phyloP scores from a whole-genome alignment of 2,329 filamentous ascomycete genomes.

The Verticillium albo-atrum region DNA sequence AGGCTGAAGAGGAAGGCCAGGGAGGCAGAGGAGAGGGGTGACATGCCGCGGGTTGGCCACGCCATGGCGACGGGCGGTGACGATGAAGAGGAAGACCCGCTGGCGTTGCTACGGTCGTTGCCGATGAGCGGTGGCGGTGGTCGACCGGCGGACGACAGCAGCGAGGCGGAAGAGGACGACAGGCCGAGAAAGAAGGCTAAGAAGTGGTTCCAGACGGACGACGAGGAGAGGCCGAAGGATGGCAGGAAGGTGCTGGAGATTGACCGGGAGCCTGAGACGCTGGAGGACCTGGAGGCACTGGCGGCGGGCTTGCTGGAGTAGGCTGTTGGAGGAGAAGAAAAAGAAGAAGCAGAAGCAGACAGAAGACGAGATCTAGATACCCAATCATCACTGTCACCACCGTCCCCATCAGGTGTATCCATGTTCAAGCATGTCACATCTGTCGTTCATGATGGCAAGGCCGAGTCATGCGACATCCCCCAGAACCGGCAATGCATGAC shows the following conservation, averaged over 20 bases:
- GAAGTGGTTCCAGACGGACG: slow-evolving; percentile 75
- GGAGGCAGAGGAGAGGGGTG: slow-evolving; percentile 49
- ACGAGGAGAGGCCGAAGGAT: slow-evolving; percentile 40
- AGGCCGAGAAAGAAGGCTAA: slow-evolving; percentile 57
- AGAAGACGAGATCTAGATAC: slow-evolving; percentile 18
- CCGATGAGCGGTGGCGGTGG: slow-evolving; percentile 34
- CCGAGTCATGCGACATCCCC: neutral
- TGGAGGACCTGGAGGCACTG: slow-evolving; percentile 74
- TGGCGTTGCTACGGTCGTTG: slow-evolving; percentile 54
- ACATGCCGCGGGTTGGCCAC: slow-evolving; percentile 21
- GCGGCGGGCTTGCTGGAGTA: slow-evolving; percentile 61
- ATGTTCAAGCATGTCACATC: too few relatives aligned
- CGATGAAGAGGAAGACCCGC: slow-evolving; percentile 45
- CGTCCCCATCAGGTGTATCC: too few relatives aligned
- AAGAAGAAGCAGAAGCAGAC: neutral
- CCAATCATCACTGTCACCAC: slow-evolving; percentile 10
- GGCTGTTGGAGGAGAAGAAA: slow-evolving; percentile 29
- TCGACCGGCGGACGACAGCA: slow-evolving; percentile 30
- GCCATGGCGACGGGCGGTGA: slow-evolving; percentile 12
- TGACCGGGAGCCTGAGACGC: slow-evolving; percentile 67
- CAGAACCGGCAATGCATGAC: neutral
- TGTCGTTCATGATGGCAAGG: too few relatives aligned
- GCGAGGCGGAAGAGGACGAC: slow-evolving; percentile 50
- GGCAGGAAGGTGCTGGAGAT: slow-evolving; percentile 55
- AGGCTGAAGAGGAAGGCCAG: slow-evolving; percentile 67